Evolutionary conservation across 73 alveolate genomes (phyloP), one percentile per base, ranked within the genome.

Genomic region (Uronychia binucleata): DNA sequence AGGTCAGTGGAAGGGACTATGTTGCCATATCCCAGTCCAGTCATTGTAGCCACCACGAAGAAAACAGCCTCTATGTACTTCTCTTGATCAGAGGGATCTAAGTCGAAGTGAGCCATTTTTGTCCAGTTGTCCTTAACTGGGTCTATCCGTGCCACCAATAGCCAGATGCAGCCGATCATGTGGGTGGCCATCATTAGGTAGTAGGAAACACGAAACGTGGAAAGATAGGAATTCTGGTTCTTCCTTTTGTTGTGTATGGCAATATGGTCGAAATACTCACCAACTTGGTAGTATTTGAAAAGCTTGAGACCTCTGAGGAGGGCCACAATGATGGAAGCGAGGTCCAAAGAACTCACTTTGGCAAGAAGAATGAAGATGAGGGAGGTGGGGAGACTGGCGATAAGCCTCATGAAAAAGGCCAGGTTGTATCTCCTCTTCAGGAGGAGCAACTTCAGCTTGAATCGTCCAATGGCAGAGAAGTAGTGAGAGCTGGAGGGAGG

Each of bases 21-120:
- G 78, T 83, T 57, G 30, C 80, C 89, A 79, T 58, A 83, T 57
- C 83, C 90, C 34, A 78, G 31, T 0, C 93, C 92, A 26, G 90
- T 78, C 92, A 89, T 85, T 1, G 90, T 33, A 0, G 85, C 32
- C 14, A 80, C 58, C 11, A 81, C 90, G 46, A 59, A 89, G 74
- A 89, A 78, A 14, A 75, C 80, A 13, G 87, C 34, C 13, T 85
- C 95, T 11, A 67, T 1, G 83, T 67, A 35, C 86, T 79, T 28
- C 58, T 80, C 78, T 78, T 26, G 28, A 77, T 78, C 0, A 76
- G 81, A 25, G 5, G 78, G 31, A 13, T 67, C 78, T 67, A 57
- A 57, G 74, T 26, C 74, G 26, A 26, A 11, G 27, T 11, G 26
- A 26, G 74, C 74, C 11, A 14, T 14, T 26, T 26, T 14, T 57